These are phyloP conservation scores for Nakazawaea holstii DNA, from an alignment of 805 yeast genomes.

Conservation along the genomic window DNA sequence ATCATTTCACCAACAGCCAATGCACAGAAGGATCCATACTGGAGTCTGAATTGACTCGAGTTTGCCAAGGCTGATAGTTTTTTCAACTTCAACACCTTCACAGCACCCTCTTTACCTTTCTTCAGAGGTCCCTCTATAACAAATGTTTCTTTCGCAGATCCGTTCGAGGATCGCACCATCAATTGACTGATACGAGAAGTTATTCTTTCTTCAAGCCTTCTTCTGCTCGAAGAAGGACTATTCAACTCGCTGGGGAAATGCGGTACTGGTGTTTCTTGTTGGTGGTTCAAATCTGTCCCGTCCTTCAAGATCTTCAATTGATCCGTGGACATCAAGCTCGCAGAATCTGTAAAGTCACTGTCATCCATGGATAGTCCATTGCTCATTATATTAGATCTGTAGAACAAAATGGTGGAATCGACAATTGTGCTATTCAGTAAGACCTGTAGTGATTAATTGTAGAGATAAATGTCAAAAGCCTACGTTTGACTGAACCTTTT, in stretches of 20 bases:
- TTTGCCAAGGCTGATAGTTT: conserved; percentile 18
- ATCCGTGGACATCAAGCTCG: background rate
- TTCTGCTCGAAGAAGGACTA: background rate
- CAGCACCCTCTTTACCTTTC: background rate
- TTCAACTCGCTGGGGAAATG: background rate
- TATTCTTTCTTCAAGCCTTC: conserved; percentile 4
- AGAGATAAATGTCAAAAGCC: too few relatives aligned
- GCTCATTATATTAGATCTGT: background rate
- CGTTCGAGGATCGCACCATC: background rate
- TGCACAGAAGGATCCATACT: conserved; percentile 47
- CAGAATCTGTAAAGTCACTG: background rate
- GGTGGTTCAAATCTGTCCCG: background rate
- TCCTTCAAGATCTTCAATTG: background rate
- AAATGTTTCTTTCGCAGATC: background rate
- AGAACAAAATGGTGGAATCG: too few relatives aligned
- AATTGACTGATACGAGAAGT: conserved; percentile 4
- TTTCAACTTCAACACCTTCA: conserved; percentile 16
- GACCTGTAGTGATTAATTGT: too few relatives aligned
- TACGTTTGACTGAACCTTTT: too few relatives aligned
- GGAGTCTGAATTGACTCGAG: conserved; percentile 14
- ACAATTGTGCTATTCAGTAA: too few relatives aligned
- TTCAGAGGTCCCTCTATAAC: background rate
- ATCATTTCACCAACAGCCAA: conserved; percentile 40
- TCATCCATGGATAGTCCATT: background rate
- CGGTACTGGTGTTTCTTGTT: conserved; percentile 2